Conservation (phyloP, 1,139 yeast species). For the Protomyces gravidus region DNA sequence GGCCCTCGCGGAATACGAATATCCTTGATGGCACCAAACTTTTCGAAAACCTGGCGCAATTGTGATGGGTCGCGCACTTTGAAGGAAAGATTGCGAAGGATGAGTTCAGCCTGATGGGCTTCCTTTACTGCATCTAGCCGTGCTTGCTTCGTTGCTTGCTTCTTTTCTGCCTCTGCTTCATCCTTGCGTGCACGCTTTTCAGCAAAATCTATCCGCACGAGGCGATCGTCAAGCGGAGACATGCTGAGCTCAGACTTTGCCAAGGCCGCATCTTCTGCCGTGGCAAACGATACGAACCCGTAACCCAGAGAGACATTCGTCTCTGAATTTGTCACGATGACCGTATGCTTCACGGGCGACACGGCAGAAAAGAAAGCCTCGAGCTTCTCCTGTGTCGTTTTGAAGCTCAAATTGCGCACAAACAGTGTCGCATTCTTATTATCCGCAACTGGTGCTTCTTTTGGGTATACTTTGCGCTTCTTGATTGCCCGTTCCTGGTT, state of each 20-base stretch:
- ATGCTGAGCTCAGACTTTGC: constrained; percentile 70
- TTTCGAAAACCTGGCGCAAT: constrained; percentile 63
- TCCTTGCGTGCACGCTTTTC: constrained; percentile 80
- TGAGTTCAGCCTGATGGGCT: constrained; percentile 44
- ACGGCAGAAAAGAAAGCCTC: constrained; percentile 76
- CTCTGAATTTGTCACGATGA: constrained; percentile 73
- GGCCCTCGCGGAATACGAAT: constrained; percentile 83
- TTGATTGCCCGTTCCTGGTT: neutral
- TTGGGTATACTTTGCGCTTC: neutral
- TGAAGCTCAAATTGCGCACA: constrained; percentile 75
- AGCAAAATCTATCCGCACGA: constrained; percentile 78
- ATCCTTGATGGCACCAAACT: constrained; percentile 82
- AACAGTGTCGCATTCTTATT: constrained; percentile 47
- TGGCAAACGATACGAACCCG: constrained; percentile 88
- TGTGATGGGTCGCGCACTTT: constrained; percentile 74
- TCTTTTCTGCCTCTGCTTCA: constrained; percentile 35
- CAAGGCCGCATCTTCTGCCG: constrained; percentile 74
- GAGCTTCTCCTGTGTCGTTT: constrained; percentile 77
- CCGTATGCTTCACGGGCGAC: constrained; percentile 94
- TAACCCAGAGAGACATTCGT: constrained; percentile 75
- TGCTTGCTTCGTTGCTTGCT: constrained; percentile 36
- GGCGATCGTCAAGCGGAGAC: constrained; percentile 59
- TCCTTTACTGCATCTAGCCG: constrained; percentile 34
- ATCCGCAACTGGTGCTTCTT: constrained; percentile 8
- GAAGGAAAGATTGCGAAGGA: constrained; percentile 93